Conservation (phyloP, 768 basidiomycete species). For the Pisolithus marmoratus region DNA sequence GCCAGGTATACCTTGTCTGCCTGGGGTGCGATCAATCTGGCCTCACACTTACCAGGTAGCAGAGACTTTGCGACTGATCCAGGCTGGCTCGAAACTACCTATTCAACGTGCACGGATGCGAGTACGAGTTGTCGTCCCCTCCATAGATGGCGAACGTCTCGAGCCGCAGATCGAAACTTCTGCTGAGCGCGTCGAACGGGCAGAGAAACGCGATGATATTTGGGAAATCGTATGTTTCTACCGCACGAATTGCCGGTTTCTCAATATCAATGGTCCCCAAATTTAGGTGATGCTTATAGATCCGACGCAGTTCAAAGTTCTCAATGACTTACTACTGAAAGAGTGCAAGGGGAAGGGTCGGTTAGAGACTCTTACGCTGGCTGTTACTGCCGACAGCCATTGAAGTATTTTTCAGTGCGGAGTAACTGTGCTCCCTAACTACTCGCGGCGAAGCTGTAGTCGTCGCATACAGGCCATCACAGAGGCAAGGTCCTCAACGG, state of each 20-base stretch:
- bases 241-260: neutral
- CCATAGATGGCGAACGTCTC: slow-evolving; percentile 57
- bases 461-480: too few species aligned
- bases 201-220: slow-evolving; percentile 66
- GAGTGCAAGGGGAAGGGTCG: slow-evolving; percentile 86
- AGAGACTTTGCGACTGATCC: slow-evolving; percentile 80
- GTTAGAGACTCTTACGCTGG: slow-evolving; percentile 76
- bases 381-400: slow-evolving; percentile 46
- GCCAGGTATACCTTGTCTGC: slow-evolving; percentile 54
- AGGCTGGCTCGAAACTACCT: slow-evolving; percentile 78
- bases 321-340: slow-evolving; percentile 87
- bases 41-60: slow-evolving; percentile 53
- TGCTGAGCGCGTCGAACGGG: slow-evolving; percentile 80
- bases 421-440: neutral
- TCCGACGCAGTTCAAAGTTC: slow-evolving; percentile 82
- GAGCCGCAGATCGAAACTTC: slow-evolving; percentile 65
- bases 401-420: slow-evolving; percentile 3
- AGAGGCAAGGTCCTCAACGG: too few species aligned
- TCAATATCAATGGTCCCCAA: slow-evolving; percentile 6
- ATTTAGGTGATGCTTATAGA: slow-evolving; percentile 85
- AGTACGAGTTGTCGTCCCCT: slow-evolving; percentile 73
- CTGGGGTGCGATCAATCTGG: neutral
- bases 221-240: slow-evolving; percentile 79
- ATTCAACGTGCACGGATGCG: slow-evolving; percentile 94
- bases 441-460: neutral